Evolutionary conservation across 169 alveolate species (phyloP), one percentile per base, ranked within the genome.

Genomic region (Fabrea salina): DNA sequence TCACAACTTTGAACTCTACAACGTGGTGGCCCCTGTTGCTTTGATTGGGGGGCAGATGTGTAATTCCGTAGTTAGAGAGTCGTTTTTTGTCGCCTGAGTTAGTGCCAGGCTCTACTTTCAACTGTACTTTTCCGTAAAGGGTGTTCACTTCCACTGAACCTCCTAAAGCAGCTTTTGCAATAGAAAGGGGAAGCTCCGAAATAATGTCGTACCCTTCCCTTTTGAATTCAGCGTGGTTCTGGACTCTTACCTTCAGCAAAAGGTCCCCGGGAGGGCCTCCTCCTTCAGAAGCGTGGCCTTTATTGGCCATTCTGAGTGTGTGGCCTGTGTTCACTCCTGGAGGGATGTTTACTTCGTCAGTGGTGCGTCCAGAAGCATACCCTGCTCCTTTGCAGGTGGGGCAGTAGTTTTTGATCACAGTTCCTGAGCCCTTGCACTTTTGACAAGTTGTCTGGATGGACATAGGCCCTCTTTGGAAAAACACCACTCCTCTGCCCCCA

Each of bases 211-310:
- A 50, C 11, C 89, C 92, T 19, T 84, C 87, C 57, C 92, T 53
- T 43, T 74, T 75, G 74, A 82, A 87, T 13, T 19, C 40, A 5
- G 80, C 72, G 54, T 87, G 89, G 27, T 64, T 66, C 40, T 59
- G 78, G 22, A 87, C 80, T 1, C 56, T 33, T 16, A 87, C 54
- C 72, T 83, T 71, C 2, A 87, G 41, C 66, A 82, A 39, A 5
- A 87, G 53, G 32, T 87, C 92, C 0, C 92, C 92, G 13, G 82
- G 67, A 22, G 88, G 88, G 2, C 88, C 89, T 25, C 64, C 71
- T 0, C 79, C 16, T 27, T 40, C 74, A 0, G 83, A 44, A 19
- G 32, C 5, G 58, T 84, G 81, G 3, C 92, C 92, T 71, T 83
- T 87, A 41, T 75, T 75, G 11, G 85, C 74, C 35, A 87, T 43